Base-by-base conservation (phyloP, 2,329 filamentous ascomycete species). In the Ophiocordyceps camponoti-saundersi region DNA sequence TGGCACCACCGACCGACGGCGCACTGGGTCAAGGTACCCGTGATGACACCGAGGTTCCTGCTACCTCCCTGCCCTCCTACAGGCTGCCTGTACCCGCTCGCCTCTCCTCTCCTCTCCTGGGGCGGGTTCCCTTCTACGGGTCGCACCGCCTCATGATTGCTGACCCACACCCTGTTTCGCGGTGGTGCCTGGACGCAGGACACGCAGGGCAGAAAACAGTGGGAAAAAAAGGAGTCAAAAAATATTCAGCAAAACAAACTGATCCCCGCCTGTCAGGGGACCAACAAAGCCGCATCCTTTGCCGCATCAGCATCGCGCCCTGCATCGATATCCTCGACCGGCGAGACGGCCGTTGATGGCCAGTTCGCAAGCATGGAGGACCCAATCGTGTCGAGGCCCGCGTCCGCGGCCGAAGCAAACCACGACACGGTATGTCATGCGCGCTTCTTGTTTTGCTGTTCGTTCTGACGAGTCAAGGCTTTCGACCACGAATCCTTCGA, bases 401-500 rank as follows among this genome's bases (percentile, higher is more conserved):
- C 55, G 52, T 59, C 61, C 50, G 52, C 53, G 44, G 56, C 55
- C 48, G 58, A 58, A 51, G 60, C 59, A 46, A 56, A 58, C 41
- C 46, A 44, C 18, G 52, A 55, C 46, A 53, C 48, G 48, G 61
- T 61, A 57, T 46, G 60, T 57, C 49, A 30, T 48, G 21, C 23
- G 16, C 42, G 13, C 6, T n/a, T 41, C 44, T 16, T 29, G 44
- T 40, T 22, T 50, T 48, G 49, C 47, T 47, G 46, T 49, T 41
- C 32, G 20, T 42, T 48, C 22, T 48, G 34, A 48, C 44, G n/a
- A 45, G 50, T 29, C 48, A 48, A 66, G 61, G 48, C 49, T 39
- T 52, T 53, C 34, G 63, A 64, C 29, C 49, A 58, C 30, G 64
- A 66, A 40, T 54, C 75, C 16, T 94, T 93, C 58, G 86, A 94